A percentile compares a stretch with the other conserved stretches of the same genome.
Conservation (phyloP, 129 eudicot species). For the Lonicera japonica region DNA sequence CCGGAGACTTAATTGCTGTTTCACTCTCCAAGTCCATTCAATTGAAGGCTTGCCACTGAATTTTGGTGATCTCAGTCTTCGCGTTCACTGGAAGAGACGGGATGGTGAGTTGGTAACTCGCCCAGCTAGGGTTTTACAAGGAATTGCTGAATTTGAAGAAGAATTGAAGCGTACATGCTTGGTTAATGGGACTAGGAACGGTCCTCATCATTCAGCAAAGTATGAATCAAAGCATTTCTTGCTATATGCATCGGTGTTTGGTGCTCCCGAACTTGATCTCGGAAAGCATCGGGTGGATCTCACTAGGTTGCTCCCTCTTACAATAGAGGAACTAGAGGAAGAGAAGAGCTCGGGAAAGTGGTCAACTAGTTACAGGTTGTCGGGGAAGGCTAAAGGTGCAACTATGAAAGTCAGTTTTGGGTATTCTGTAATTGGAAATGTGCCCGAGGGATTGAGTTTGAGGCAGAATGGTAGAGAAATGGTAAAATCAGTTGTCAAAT, state of each 20-base stretch:
- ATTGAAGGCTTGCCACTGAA: slow-evolving; percentile 55
- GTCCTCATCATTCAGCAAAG: slow-evolving; percentile 76
- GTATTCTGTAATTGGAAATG: slow-evolving; percentile 41
- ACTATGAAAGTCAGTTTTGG: slow-evolving; percentile 84
- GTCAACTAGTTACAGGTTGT: slow-evolving; percentile 73
- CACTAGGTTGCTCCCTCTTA: slow-evolving; percentile 81
- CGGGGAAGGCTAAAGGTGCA: slow-evolving; percentile 81
- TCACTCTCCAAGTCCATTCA: slow-evolving; percentile 75
- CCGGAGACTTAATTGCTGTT: slow-evolving; percentile 68
- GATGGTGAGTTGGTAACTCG: slow-evolving; percentile 59
- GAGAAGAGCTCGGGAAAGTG: slow-evolving; percentile 86
- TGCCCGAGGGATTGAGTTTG: slow-evolving; percentile 11
- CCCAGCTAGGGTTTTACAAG: slow-evolving; percentile 48
- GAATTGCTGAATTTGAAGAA: slow-evolving; percentile 70
- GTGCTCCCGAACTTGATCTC: slow-evolving; percentile 62
- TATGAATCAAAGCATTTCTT: slow-evolving; percentile 81
- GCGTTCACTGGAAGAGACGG: slow-evolving; percentile 81
- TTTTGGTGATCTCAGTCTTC: slow-evolving; percentile 41
- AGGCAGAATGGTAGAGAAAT: slow-evolving; percentile 24
- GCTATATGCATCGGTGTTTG: slow-evolving; percentile 56
- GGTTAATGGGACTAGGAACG: slow-evolving; percentile 72
- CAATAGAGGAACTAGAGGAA: slow-evolving; percentile 83
- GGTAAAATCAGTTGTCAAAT: slow-evolving; percentile 12
- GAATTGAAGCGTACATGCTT: slow-evolving; percentile 51
- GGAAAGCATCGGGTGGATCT: slow-evolving; percentile 90